These are phyloP conservation scores for Venturia effusa DNA, from an alignment of 2,329 filamentous ascomycete genomes.

Conservation along the genomic window DNA sequence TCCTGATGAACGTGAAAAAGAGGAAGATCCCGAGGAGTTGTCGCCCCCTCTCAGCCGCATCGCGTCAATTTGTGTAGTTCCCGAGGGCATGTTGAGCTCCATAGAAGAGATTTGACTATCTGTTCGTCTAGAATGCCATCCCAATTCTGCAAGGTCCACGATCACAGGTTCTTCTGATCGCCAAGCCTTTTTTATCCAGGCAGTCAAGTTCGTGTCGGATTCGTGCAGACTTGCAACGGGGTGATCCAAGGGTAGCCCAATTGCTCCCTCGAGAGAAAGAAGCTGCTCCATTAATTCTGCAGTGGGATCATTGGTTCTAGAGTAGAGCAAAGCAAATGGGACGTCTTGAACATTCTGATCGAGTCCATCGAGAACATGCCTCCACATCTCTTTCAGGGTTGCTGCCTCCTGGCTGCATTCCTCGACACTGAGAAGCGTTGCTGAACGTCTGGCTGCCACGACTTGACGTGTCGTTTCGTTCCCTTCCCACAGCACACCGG, in stretches of 20 bases:
- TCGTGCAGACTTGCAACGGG: constrained; percentile 1
- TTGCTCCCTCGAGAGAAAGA: constrained; percentile 4
- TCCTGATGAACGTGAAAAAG: neutral
- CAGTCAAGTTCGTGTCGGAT: neutral
- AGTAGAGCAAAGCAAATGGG: constrained; percentile 8
- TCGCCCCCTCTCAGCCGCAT: neutral
- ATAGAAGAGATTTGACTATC: neutral
- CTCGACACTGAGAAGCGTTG: neutral
- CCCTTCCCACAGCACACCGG: neutral
- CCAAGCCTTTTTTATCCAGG: neutral
- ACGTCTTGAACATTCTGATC: constrained; percentile 1
- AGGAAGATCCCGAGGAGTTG: neutral
- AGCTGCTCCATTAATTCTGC: neutral
- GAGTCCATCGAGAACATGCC: constrained; percentile 15
- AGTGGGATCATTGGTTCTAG: neutral
- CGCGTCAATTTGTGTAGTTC: neutral
- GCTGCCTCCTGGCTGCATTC: constrained; percentile 17
- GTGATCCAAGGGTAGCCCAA: constrained; percentile 3
- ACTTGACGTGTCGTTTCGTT: neutral
- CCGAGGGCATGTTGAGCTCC: neutral
- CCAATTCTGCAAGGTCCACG: neutral
- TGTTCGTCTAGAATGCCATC: neutral
- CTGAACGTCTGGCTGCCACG: neutral
- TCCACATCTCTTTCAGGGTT: constrained; percentile 33
- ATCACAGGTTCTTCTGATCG: neutral